Evolutionary conservation across 331 rosid species (phyloP).

Genomic region (Malus hybrid): DNA sequence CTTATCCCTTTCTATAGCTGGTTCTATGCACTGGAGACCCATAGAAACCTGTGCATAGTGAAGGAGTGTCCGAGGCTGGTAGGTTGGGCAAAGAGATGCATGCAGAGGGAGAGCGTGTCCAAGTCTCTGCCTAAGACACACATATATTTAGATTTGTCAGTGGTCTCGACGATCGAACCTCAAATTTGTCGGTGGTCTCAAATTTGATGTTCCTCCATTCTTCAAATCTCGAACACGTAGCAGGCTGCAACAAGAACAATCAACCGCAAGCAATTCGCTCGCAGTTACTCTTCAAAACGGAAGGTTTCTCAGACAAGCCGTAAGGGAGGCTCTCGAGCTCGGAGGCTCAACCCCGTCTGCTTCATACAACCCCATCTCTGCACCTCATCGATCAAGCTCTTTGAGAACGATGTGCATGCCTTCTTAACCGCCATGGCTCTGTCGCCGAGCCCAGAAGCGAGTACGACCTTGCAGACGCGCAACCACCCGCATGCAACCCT

Average conservation of each 20-base stretch:
- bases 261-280: not conserved
- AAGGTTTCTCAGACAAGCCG: conserved; percentile 66
- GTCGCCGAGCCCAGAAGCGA: conserved; percentile 2
- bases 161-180: too few relatives aligned
- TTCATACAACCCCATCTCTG: conserved; percentile 19
- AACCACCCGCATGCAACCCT: not conserved
- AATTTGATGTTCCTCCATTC: too few relatives aligned
- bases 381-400: conserved; percentile 52
- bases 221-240: not conserved
- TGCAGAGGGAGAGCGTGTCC: not conserved
- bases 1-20: too few relatives aligned
- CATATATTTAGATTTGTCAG: too few relatives aligned
- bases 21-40: not conserved
- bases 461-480: not conserved
- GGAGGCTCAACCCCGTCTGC: conserved; percentile 69
- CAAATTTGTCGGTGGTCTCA: too few relatives aligned
- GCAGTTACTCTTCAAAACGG: conserved; percentile 40
- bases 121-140: not conserved
- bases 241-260: not conserved
- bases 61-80: not conserved
- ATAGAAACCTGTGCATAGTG: not conserved
- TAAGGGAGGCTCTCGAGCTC: conserved; percentile 70
- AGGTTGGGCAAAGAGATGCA: not conserved
- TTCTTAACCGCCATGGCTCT: conserved; percentile 54
- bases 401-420: conserved; percentile 47